Conservation (phyloP, 352 stramenopile species). For the Pilasporangium apinafurcum region DNA sequence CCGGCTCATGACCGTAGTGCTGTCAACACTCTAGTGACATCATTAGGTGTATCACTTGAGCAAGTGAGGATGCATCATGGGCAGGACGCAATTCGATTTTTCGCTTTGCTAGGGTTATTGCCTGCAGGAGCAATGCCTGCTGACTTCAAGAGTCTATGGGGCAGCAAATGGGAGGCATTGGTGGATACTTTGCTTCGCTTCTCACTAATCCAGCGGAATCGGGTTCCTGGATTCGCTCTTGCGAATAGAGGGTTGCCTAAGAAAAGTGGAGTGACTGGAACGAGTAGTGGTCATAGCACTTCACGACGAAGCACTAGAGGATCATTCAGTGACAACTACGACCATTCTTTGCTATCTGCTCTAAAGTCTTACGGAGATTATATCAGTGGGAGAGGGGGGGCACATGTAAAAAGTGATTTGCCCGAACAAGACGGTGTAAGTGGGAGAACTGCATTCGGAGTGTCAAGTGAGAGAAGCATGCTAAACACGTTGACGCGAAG, state of each 20-base stretch:
- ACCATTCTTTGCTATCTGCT: conserved; percentile 52
- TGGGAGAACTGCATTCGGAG: conserved; percentile 6
- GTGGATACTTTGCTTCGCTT: conserved; percentile 68
- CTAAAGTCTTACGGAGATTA: conserved; percentile 70
- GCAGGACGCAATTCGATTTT: conserved; percentile 67
- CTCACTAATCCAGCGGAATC: conserved; percentile 70
- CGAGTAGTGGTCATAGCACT: conserved; percentile 14
- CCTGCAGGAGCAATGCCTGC: conserved; percentile 66
- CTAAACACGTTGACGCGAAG: conserved; percentile 69
- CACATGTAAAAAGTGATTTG: conserved; percentile 13
- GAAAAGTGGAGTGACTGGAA: conserved; percentile 18
- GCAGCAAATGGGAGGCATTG: conserved; percentile 48
- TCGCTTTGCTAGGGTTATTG: conserved; percentile 60
- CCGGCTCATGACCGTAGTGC: conserved; percentile 60
- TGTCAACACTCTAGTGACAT: conserved; percentile 73
- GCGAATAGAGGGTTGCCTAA: conserved; percentile 53
- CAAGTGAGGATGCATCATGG: conserved; percentile 66
- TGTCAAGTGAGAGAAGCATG: conserved; percentile 31
- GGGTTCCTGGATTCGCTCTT: conserved; percentile 56
- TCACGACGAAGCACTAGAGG: conserved; percentile 12
- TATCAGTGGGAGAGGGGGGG: conserved; percentile 29
- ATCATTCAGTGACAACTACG: conserved; percentile 29
- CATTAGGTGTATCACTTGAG: conserved; percentile 63
- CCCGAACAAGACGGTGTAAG: conserved; percentile 18
- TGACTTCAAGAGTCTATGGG: conserved; percentile 76